Conservation (phyloP, 257 asterid species). For the Salvia rosmarinus region DNA sequence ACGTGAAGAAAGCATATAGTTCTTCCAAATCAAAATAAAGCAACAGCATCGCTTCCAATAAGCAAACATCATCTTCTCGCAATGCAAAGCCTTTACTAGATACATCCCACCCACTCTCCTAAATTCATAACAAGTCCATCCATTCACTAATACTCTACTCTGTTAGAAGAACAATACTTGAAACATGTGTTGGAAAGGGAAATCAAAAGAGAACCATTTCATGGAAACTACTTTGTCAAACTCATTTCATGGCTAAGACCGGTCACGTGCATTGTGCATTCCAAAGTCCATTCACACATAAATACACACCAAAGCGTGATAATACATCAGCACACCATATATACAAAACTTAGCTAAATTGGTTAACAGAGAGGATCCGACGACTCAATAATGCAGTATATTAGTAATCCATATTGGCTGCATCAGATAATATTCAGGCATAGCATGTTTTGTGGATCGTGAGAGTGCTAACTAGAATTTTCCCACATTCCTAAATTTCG, state of each 20-base stretch:
- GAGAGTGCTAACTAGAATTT: not conserved
- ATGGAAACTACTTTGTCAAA: too few species aligned
- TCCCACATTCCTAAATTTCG: not conserved
- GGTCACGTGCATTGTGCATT: not conserved
- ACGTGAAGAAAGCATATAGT: too few species aligned
- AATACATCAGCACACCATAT: not conserved
- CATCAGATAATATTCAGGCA: too few species aligned
- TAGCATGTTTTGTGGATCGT: not conserved
- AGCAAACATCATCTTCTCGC: not conserved
- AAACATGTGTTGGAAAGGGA: not conserved
- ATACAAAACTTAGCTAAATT: not conserved
- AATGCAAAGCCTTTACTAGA: not conserved
- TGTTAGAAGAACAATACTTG: not conserved
- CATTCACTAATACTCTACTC: not conserved
- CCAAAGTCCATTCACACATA: not conserved
- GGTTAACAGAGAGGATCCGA: slow-evolving; percentile 4
- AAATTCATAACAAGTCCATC: not conserved
- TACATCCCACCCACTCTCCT: not conserved
- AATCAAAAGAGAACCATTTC: too few species aligned
- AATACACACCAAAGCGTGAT: not conserved
- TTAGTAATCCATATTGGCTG: not conserved
- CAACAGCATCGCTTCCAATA: not conserved
- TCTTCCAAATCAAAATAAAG: not conserved
- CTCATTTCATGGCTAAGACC: not conserved
- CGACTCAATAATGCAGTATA: slow-evolving; percentile 4